Conservation (phyloP, 2,329 filamentous ascomycete species). For the Exophiala phaeomuriformis region DNA sequence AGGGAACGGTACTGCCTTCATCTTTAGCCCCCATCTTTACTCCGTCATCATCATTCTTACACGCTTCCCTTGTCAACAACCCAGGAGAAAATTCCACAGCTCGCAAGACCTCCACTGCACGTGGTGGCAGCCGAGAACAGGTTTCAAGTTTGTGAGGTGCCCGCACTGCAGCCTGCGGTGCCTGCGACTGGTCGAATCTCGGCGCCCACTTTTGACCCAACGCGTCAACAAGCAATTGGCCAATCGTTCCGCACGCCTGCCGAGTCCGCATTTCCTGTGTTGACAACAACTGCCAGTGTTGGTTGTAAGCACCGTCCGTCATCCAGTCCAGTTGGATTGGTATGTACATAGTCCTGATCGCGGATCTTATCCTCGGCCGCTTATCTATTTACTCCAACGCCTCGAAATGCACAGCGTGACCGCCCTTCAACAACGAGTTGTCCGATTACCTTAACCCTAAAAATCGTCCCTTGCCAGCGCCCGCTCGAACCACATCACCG, state of each 20-base stretch:
- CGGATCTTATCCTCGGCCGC: background rate
- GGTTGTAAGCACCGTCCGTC: background rate
- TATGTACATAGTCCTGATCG: background rate
- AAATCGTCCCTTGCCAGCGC: background rate
- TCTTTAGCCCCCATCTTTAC: background rate
- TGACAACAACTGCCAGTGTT: slow-evolving; percentile 16
- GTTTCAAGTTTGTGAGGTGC: background rate
- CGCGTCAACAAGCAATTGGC: slow-evolving; percentile 16
- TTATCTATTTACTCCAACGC: background rate
- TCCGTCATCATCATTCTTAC: no score
- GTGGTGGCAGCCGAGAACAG: background rate
- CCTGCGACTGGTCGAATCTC: background rate
- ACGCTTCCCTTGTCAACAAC: no score
- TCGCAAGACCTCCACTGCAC: background rate
- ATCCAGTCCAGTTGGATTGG: background rate
- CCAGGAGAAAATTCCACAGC: no score
- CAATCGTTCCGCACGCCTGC: slow-evolving; percentile 12
- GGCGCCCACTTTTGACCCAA: slow-evolving; percentile 6
- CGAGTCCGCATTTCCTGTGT: slow-evolving; percentile 20
- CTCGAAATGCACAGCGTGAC: slow-evolving; percentile 10
- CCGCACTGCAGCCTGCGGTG: background rate
- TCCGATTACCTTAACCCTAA: slow-evolving; percentile 3
- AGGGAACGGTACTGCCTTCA: background rate
- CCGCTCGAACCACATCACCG: slow-evolving; percentile 1
- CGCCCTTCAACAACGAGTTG: background rate